phyloP scores from a whole-genome alignment of 2,329 filamentous ascomycete species.

The Talaromyces sp. region DNA sequence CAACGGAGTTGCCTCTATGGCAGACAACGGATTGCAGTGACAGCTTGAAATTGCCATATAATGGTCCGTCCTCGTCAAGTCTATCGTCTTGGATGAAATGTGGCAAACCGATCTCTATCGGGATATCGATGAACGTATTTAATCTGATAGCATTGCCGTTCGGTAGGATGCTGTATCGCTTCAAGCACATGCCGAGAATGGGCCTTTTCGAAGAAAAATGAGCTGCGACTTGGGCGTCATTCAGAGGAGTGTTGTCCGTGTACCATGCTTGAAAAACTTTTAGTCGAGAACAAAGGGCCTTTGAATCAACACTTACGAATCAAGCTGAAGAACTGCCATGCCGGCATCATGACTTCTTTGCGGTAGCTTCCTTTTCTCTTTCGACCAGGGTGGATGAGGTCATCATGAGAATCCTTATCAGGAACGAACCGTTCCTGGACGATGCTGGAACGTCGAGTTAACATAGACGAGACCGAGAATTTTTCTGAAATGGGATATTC shows the following conservation, averaged over 20 bases:
- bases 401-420: constrained; percentile 42
- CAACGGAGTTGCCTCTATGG: constrained; percentile 78
- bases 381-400: constrained; percentile 20
- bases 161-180: constrained; percentile 75
- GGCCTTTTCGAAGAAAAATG: constrained; percentile 81
- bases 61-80: constrained; percentile 60
- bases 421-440: constrained; percentile 45
- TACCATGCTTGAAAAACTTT: constrained; percentile 69
- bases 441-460: constrained; percentile 39
- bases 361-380: constrained; percentile 44
- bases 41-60: constrained; percentile 89
- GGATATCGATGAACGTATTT: constrained; percentile 86
- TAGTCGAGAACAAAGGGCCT: not conserved
- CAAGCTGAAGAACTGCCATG: constrained; percentile 94
- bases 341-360: constrained; percentile 90
- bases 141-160: constrained; percentile 67
- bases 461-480: constrained; percentile 23
- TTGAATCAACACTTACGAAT: constrained; percentile 63
- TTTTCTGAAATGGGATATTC: constrained; percentile 29
- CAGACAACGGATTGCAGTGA: constrained; percentile 89
- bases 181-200: constrained; percentile 87
- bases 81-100: constrained; percentile 84
- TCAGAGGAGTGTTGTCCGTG: constrained; percentile 61
- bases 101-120: constrained; percentile 74
- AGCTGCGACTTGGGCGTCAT: constrained; percentile 77